Conservation (phyloP, 116 monocot species). For the Zostera marina region DNA sequence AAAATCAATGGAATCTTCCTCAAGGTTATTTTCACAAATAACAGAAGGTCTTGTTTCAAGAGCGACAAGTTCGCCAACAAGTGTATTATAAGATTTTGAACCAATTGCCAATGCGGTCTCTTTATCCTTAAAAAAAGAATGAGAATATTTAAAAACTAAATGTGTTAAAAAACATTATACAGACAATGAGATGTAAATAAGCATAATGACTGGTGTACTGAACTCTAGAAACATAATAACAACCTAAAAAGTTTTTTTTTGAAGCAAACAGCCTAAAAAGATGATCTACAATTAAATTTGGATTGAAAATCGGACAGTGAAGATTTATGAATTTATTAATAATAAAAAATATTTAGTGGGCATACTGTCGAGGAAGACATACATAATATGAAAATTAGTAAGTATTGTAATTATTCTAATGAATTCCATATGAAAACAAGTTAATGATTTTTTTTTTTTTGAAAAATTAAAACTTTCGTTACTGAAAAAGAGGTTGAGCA, state of each 20-base stretch:
- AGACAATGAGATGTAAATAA: not conserved
- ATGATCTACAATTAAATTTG: no score
- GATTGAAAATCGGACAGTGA: no score
- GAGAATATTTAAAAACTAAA: not conserved
- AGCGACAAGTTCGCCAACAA: constrained; percentile 73
- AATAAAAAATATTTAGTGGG: no score
- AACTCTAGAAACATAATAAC: not conserved
- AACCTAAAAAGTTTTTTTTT: no score
- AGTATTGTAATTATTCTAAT: no score
- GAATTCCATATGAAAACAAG: no score
- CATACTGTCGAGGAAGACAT: no score
- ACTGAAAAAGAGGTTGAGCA: no score
- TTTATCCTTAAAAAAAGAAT: constrained; percentile 35
- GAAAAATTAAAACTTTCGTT: no score
- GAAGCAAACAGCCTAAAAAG: not conserved
- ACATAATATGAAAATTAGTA: no score
- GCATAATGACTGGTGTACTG: not conserved
- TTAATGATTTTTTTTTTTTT: no score
- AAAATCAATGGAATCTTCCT: constrained; percentile 79
- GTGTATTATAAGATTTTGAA: constrained; percentile 81
- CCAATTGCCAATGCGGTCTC: constrained; percentile 69
- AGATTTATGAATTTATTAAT: no score
- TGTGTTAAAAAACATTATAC: not conserved
- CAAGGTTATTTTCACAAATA: constrained; percentile 12
- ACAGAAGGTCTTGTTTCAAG: constrained; percentile 32